A percentile compares a stretch with the other conserved stretches of the same genome.
Conservation (phyloP, 164 flowering plant species). For the Houttuynia cordata region DNA sequence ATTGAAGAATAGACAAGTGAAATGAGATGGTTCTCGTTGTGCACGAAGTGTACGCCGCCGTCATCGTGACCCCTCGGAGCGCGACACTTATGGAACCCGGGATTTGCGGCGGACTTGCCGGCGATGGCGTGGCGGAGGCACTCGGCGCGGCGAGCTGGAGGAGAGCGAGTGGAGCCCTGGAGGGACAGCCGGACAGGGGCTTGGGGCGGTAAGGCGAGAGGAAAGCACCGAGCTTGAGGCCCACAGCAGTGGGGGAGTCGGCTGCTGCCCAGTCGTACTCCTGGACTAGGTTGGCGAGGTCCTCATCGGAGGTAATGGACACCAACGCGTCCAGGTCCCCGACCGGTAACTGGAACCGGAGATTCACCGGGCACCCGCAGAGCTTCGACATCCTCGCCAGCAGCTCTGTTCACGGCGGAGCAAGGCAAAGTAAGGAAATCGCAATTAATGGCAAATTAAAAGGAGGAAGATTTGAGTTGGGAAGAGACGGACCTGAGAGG, state of each 20-base stretch:
- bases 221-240: constrained; percentile 76
- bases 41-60: too few species aligned
- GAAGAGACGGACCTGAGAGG: constrained; percentile 30
- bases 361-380: constrained; percentile 51
- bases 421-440: neutral
- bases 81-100: too few species aligned
- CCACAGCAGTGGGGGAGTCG: too few species aligned
- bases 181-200: constrained; percentile 18
- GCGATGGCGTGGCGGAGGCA: constrained; percentile 11
- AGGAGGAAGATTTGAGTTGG: neutral
- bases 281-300: constrained; percentile 65
- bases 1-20: too few species aligned
- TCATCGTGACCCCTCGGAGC: too few species aligned
- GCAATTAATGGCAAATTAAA: neutral
- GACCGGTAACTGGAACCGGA: constrained; percentile 74
- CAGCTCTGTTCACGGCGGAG: too few species aligned
- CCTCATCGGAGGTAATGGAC: too few species aligned
- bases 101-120: constrained; percentile 24
- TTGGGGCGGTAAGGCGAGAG: constrained; percentile 35
- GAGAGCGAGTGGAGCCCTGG: neutral
- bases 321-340: too few species aligned
- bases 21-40: too few species aligned
- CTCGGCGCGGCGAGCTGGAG: constrained; percentile 20
- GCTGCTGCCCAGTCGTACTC: constrained; percentile 57
- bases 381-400: constrained; percentile 56